These are phyloP conservation scores for Achlya hypogyna DNA, from an alignment of 352 stramenopile genomes.

Conservation along the genomic window DNA sequence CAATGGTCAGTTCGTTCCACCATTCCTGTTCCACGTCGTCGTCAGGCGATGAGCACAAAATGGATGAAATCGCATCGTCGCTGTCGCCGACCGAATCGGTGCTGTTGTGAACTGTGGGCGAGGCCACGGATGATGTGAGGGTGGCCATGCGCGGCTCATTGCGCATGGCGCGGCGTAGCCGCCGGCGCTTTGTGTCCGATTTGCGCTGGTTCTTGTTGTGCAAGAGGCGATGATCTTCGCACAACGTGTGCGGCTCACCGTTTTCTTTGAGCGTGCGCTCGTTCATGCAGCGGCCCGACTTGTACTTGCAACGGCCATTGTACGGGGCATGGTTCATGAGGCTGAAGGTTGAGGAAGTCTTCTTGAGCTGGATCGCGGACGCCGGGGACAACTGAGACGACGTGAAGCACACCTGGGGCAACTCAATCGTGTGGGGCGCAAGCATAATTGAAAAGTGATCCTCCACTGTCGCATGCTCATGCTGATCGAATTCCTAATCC, in stretches of 20 bases:
- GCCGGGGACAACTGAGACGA: not conserved
- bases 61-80: not conserved
- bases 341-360: not conserved
- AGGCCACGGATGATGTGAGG: not conserved
- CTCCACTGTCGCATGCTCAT: not conserved
- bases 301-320: conserved; percentile 22
- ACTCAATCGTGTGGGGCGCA: not conserved
- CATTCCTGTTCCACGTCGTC: not conserved
- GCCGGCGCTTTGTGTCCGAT: conserved; percentile 17
- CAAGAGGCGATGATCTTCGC: conserved; percentile 20
- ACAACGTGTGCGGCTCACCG: conserved; percentile 18
- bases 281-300: conserved; percentile 20
- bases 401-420: not conserved
- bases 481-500: not conserved
- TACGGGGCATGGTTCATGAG: not conserved
- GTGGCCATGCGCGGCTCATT: not conserved
- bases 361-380: not conserved
- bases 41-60: not conserved
- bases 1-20: not conserved
- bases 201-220: conserved; percentile 24
- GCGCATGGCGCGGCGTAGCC: conserved; percentile 5
- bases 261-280: conserved; percentile 21
- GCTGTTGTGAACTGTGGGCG: no score
- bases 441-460: conserved; percentile 3
- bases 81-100: not conserved